Evolutionary conservation across 2,329 filamentous ascomycete species (phyloP), one percentile per base, ranked within the genome.

Genomic region (Aaosphaeria arxii): DNA sequence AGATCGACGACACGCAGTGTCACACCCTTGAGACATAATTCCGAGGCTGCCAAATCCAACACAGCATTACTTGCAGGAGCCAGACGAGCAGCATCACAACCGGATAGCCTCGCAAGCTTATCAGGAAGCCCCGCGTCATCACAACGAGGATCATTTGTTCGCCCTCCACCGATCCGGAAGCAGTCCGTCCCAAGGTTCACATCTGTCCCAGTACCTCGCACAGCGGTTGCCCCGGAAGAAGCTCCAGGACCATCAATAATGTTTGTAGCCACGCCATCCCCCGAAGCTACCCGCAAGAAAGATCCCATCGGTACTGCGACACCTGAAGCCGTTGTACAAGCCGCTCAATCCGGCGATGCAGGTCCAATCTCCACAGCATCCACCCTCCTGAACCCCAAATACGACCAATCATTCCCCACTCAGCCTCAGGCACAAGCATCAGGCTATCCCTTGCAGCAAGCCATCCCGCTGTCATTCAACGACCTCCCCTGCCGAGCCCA

Each of bases 401-500:
- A 42, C 11, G n/a, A 5, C 49, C 46, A 39, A 44, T 47, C 1
- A 40, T 51, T 0, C 9, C 30, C 43, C 30, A 11, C n/a, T 40
- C 17, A 30, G 31, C 29, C 30, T 11, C 41, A 11, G 5, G 43
- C 57, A 1, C 58, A 54, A 44, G 66, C 66, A 41, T 61, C 59
- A 48, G 78, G 78, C 6, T 81, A 74, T 54, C 78, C 79, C 0
- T 79, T 81, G 3, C 81, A 81, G 24, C 83, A 85, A 45, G 78
- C 82, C 3, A 70, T 89, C 4, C 81, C 89, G 0, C 74, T 95
- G 2, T 89, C 85, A 2, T 95, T 95, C 75, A 95, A 95, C 59
- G 89, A 95, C 61, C 74, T 95, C 4, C 89, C 90, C 0, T 89
- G 87, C 59, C 83, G 89, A 11, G 89, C 89, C 2, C 90, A 95